Base-by-base conservation (phyloP, 169 alveolate genomes). In the Perkinsus chesapeaki region DNA sequence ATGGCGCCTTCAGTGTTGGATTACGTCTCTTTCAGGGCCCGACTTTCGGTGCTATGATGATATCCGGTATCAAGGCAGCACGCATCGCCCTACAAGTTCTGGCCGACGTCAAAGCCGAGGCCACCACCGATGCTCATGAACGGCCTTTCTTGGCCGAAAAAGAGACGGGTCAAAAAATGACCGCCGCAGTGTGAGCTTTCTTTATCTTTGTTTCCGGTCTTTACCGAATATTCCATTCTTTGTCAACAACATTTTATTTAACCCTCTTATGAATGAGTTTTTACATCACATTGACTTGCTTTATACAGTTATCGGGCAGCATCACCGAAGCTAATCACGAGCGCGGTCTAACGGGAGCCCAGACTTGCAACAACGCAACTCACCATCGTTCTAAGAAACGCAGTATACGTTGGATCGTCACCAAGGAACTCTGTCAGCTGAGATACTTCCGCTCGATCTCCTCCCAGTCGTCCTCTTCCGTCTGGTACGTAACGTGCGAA, bases 1-100 rank as follows among this genome's bases (percentile, higher is more conserved):
- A 39, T 27, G 43, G 31, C 7, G 27, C 39, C 27, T 34, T 39
- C 39, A 9, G 39, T 82, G 16, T n/a, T n/a, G n/a, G n/a, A n/a
- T n/a, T n/a, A n/a, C n/a, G n/a, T 82, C 31, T 37, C 27, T 3
- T 39, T 31, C 48, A 91, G 92, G 92, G 95, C 34, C 95, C 95
- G 48, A 93, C 95, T 38, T 93, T 93, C 38, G 95, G 95, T 31
- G 95, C 95, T 5, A 93, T 93, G 95, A 93, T 93, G 73, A 48
- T 92, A 12, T 91, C 94, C 9, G 95, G 95, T 9, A 93, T 91
- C 82, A 93, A 93, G 90, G 95, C 95, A 36, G 95, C 95, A 0
- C 91, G 91, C 19, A 82, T 93, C 73, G 95, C 95, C 23, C 92
- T 92, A 90, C 93, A 91, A 31, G 48, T 92, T 73, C 93, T 93